Conservation (phyloP, 352 stramenopile species). For the Phytophthora brassicae region DNA sequence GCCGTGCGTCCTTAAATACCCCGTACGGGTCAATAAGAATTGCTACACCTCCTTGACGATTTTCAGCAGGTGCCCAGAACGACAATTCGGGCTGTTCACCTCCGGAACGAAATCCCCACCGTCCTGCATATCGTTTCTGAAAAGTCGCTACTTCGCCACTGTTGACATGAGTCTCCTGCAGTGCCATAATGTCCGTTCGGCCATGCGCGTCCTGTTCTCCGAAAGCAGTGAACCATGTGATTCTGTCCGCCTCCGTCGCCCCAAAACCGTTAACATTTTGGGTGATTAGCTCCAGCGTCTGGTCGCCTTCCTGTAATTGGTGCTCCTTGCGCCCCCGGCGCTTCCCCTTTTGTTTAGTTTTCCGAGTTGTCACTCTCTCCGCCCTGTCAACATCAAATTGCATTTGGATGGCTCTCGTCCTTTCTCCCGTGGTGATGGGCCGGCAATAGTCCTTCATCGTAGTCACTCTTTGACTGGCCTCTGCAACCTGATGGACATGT, state of each 20-base stretch:
- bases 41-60: background rate
- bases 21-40: background rate
- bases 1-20: background rate
- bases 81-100: background rate
- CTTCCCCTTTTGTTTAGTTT: too few species aligned
- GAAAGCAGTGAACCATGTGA: background rate
- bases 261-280: conserved; percentile 10
- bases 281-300: background rate
- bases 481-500: too few species aligned
- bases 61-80: background rate
- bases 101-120: conserved; percentile 2
- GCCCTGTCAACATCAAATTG: too few species aligned
- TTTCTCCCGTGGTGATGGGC: too few species aligned
- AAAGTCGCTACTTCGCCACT: too few species aligned
- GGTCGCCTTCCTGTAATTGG: too few species aligned
- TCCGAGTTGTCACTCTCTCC: too few species aligned
- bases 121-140: background rate
- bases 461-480: too few species aligned
- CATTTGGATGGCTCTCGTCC: too few species aligned
- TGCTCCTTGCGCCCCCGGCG: too few species aligned
- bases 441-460: too few species aligned
- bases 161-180: conserved; percentile 4
- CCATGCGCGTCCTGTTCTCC: background rate
- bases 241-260: background rate
- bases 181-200: background rate